Conservation (phyloP, 805 yeast species). For the Candida piceae region DNA sequence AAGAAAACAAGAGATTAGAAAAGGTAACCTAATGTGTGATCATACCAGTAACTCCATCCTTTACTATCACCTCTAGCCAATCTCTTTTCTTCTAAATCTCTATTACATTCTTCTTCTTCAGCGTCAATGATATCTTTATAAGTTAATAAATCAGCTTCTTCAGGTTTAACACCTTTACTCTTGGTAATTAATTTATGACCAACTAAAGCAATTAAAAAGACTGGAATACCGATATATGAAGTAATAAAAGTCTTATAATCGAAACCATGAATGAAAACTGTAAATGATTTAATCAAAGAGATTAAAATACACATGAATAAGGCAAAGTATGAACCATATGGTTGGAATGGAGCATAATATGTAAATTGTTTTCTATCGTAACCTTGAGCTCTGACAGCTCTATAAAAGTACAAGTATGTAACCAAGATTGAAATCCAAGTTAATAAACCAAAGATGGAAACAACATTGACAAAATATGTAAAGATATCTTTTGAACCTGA, state of each 20-base stretch:
- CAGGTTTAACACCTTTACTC: constrained; percentile 44
- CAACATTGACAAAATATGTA: constrained; percentile 68
- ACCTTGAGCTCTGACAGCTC: constrained; percentile 66
- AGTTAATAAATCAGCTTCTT: constrained; percentile 58
- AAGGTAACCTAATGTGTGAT: constrained; percentile 25
- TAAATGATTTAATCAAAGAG: constrained; percentile 63
- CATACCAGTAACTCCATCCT: constrained; percentile 25
- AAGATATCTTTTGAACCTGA: constrained; percentile 53
- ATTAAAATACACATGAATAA: constrained; percentile 48
- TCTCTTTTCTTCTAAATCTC: constrained; percentile 10
- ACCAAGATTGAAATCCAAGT: constrained; percentile 71
- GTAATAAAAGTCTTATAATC: constrained; percentile 66
- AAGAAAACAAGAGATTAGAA: no score
- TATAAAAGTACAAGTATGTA: constrained; percentile 61
- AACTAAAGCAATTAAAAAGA: constrained; percentile 46
- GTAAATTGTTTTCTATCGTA: constrained; percentile 49
- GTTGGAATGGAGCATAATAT: constrained; percentile 64
- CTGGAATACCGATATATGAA: constrained; percentile 73
- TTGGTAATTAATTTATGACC: constrained; percentile 58
- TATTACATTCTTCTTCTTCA: constrained; percentile 39
- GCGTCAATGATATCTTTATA: constrained; percentile 52
- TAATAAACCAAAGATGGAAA: constrained; percentile 67
- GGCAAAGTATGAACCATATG: constrained; percentile 61
- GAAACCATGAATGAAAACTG: constrained; percentile 57
- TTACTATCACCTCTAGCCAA: constrained; percentile 15